These are phyloP conservation scores for Silene latifolia DNA, from an alignment of 148 eudicot genomes.

Conservation along the genomic window DNA sequence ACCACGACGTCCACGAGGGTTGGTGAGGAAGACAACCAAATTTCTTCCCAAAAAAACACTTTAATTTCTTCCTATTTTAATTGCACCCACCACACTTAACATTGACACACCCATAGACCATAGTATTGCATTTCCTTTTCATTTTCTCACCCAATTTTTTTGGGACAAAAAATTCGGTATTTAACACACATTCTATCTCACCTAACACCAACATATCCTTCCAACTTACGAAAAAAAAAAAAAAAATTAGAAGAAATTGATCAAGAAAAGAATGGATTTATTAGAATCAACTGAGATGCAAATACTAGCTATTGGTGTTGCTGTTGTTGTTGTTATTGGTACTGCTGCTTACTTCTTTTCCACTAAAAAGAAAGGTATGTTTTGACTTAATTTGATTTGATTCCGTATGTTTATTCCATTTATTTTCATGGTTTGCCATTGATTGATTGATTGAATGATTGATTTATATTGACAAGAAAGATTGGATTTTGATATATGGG, in stretches of 20 bases:
- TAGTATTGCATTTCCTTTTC: too few relatives aligned
- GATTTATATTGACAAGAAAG: background rate
- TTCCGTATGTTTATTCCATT: background rate
- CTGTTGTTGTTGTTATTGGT: conserved; percentile 55
- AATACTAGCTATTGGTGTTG: conserved; percentile 58
- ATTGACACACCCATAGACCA: too few relatives aligned
- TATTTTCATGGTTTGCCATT: background rate
- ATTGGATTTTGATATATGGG: background rate
- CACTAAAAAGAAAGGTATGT: conserved; percentile 58
- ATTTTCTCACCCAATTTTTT: background rate
- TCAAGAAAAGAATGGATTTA: conserved; percentile 45
- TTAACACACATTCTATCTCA: background rate
- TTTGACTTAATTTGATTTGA: conserved; percentile 9
- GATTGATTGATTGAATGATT: background rate
- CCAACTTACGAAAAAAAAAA: background rate
- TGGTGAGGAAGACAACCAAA: background rate
- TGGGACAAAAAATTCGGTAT: background rate
- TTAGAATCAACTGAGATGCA: conserved; percentile 47
- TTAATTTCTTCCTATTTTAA: background rate
- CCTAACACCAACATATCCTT: background rate
- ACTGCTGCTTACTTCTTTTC: conserved; percentile 46
- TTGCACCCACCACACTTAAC: too few relatives aligned
- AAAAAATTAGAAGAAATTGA: background rate
- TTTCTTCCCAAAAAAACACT: background rate
- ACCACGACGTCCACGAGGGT: conserved; percentile 10